phyloP scores from a whole-genome alignment of 2,329 filamentous ascomycete genomes.

The Ustulina deusta region DNA sequence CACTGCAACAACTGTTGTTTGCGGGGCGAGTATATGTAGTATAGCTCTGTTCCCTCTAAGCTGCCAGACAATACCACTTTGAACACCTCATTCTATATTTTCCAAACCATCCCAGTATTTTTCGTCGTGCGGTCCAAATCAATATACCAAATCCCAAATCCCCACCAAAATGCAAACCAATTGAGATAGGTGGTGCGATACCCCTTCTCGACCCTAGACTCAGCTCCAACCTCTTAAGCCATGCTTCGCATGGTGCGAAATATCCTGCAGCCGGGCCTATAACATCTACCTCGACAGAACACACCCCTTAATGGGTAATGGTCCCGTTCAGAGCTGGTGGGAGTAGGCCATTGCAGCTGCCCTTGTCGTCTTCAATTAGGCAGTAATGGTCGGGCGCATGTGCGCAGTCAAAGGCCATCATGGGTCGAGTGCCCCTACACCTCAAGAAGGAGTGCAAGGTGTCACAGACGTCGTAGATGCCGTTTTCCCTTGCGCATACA shows the following conservation, averaged over 20 bases:
- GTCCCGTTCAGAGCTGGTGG: slow-evolving; percentile 38
- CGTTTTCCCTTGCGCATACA: slow-evolving; percentile 29
- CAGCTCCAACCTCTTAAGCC: not conserved
- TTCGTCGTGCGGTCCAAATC: slow-evolving; percentile 1
- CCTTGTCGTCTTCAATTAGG: slow-evolving; percentile 36
- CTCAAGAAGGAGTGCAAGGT: slow-evolving; percentile 38
- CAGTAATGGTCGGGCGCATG: slow-evolving; percentile 35
- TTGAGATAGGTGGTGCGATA: not conserved
- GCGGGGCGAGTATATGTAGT: not conserved
- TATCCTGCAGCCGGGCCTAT: not conserved
- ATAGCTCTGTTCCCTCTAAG: not conserved
- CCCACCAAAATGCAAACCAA: not conserved
- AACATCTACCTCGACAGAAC: not conserved
- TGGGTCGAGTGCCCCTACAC: slow-evolving; percentile 30
- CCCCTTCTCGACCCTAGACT: not conserved
- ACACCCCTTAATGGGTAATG: slow-evolving; percentile 2
- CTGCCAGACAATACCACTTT: not conserved
- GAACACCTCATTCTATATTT: slow-evolving; percentile 15
- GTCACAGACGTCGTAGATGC: slow-evolving; percentile 42
- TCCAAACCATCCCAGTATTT: not conserved
- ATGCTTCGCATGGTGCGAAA: not conserved
- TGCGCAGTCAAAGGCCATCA: slow-evolving; percentile 39
- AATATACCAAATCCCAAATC: not conserved
- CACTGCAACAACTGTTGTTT: not conserved
- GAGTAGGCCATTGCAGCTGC: slow-evolving; percentile 32